These are phyloP conservation scores for Arabis hirsuta DNA, from an alignment of 345 rosid genomes.

Conservation along the genomic window DNA sequence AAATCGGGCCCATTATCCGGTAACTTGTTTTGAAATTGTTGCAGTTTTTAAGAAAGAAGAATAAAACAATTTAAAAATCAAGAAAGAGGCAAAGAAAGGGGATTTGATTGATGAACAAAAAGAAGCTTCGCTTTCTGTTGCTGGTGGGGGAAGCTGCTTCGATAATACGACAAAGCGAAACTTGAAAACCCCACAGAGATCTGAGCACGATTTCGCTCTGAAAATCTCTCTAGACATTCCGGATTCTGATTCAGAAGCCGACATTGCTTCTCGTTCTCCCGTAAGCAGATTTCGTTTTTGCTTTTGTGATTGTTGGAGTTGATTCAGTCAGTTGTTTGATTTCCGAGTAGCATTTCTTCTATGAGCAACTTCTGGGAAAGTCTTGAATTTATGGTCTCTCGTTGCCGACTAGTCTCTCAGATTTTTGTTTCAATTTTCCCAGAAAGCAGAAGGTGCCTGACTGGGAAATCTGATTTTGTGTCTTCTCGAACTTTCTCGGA, in stretches of 20 bases:
- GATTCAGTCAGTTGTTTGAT: constrained; percentile 16
- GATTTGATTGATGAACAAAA: neutral
- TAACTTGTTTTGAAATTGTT: neutral
- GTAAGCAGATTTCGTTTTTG: constrained; percentile 16
- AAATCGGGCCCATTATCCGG: constrained; percentile 9
- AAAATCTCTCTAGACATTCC: neutral
- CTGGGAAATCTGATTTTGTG: neutral
- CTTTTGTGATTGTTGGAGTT: constrained; percentile 13
- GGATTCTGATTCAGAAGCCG: constrained; percentile 24
- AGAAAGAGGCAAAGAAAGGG: neutral
- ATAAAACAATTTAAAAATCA: constrained; percentile 1
- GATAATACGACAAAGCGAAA: constrained; percentile 4
- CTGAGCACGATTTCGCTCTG: constrained; percentile 7
- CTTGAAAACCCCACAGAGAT: constrained; percentile 28
- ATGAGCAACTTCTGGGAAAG: neutral
- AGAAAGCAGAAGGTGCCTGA: neutral
- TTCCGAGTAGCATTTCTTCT: neutral
- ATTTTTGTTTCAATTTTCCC: neutral
- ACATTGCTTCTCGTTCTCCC: constrained; percentile 21
- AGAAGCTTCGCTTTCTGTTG: constrained; percentile 35
- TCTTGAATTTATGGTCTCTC: neutral
- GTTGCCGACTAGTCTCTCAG: neutral
- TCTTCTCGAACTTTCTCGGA: neutral
- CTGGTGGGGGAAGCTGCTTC: constrained; percentile 29
- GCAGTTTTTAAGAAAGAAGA: neutral